These are phyloP conservation scores for Wickerhamiella bombiphila DNA, from an alignment of 805 yeast genomes.

Conservation along the genomic window DNA sequence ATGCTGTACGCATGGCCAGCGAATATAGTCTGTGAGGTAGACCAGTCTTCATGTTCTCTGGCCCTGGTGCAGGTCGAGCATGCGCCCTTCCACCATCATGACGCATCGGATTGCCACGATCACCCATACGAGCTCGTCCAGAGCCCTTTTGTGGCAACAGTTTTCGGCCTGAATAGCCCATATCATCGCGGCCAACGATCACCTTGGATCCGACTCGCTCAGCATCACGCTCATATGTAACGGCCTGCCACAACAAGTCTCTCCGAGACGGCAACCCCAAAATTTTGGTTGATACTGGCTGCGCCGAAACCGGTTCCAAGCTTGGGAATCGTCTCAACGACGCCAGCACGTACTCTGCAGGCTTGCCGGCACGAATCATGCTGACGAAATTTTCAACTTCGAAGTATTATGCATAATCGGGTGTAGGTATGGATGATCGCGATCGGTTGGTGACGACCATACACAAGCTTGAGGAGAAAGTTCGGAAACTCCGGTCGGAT, in stretches of 20 bases:
- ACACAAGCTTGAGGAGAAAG: conserved; percentile 12
- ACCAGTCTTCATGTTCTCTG: conserved; percentile 54
- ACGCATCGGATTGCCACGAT: conserved; percentile 85
- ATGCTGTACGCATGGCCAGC: conserved; percentile 64
- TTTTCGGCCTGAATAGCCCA: conserved; percentile 72
- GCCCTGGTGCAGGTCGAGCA: conserved; percentile 76
- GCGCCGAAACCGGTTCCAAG: conserved; percentile 63
- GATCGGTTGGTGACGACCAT: conserved; percentile 7
- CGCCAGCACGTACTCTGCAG: conserved; percentile 62
- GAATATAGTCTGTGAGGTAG: conserved; percentile 62
- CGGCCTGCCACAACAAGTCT: conserved; percentile 90
- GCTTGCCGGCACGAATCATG: conserved; percentile 18
- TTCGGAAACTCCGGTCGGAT: conserved; percentile 16
- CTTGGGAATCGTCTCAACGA: conserved; percentile 78
- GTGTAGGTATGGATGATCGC: too few species aligned
- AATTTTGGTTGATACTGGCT: conserved; percentile 62
- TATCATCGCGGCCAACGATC: conserved; percentile 75
- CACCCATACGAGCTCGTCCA: conserved; percentile 94
- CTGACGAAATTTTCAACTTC: too few species aligned
- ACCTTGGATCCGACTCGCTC: conserved; percentile 79
- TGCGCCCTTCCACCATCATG: conserved; percentile 80
- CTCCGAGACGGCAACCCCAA: conserved; percentile 69
- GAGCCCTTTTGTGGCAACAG: conserved; percentile 82
- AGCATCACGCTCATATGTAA: conserved; percentile 77
- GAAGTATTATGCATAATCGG: not conserved